Conservation (phyloP, 73 alveolate species). For the Durusdinium trenchii region DNA sequence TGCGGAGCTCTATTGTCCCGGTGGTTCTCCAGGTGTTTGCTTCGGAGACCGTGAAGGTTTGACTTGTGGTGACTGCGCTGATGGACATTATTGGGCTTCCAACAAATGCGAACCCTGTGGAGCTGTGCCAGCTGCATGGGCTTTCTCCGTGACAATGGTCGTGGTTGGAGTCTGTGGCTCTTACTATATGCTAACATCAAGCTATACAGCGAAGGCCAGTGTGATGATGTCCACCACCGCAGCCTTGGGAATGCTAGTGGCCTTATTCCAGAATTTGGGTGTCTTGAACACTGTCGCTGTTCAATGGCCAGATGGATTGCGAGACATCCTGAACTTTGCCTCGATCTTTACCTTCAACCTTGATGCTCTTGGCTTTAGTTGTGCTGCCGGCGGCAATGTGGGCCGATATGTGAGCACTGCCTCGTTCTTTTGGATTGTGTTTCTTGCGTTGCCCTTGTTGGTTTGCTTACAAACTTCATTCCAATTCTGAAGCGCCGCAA, state of each 20-base stretch:
- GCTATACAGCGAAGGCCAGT: constrained; percentile 4
- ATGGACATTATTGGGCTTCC: not conserved
- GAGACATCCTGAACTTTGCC: not conserved
- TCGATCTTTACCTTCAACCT: not conserved
- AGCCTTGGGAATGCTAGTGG: not conserved
- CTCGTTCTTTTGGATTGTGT: not conserved
- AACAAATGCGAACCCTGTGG: not conserved
- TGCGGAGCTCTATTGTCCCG: not conserved
- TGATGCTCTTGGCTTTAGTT: not conserved
- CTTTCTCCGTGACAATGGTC: not conserved
- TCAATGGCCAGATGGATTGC: not conserved
- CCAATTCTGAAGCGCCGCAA: not conserved
- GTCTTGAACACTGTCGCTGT: not conserved
- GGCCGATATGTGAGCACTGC: not conserved
- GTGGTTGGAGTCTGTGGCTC: not conserved
- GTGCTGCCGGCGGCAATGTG: not conserved
- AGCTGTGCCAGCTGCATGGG: not conserved
- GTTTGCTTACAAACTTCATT: not conserved
- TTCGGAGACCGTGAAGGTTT: not conserved
- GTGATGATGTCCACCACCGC: not conserved
- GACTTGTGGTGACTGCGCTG: constrained; percentile 9
- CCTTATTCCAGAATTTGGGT: constrained; percentile 14
- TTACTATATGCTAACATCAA: not conserved
- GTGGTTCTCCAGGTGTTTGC: constrained; percentile 30
- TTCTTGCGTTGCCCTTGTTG: not conserved